Base-by-base conservation (phyloP, 202 grass and related monocot genomes). In the Alloteropsis angusta region DNA sequence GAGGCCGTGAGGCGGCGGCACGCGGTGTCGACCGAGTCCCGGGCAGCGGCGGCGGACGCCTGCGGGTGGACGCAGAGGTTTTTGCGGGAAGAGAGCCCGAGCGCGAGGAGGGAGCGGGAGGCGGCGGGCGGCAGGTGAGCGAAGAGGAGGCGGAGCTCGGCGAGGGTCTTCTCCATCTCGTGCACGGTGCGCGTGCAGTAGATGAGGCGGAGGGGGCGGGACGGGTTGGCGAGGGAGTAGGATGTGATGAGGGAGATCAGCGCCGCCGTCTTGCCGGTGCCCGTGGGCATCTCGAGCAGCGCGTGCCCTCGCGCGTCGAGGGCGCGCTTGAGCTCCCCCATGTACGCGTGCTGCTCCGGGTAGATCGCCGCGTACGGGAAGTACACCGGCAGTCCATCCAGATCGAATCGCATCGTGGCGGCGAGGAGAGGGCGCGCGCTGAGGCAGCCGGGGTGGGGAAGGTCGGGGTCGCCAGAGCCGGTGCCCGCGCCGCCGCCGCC, bases 131-230 rank as follows among this genome's bases (percentile, higher is more conserved):
- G 94, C 52, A 97, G 85, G 82, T 93, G 84, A 14, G 80, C 65
- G 71, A 83, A 80, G 66, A 97, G 87, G 73, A 97, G 89, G 47
- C 91, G 89, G 74, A 97, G 91, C 83, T 97, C 91, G 65, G 91
- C 82, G 16, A 97, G 89, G 63, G 89, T 97, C 63, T 94, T 97
- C 85, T 97, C 94, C 91, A 97, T 97, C 91, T 97, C 91, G 78
- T 97, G 94, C 36, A 97, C 94, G 68, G 94, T 97, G 87, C 91
- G 91, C 60, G 94, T 97, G 81, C 94, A 97, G 91, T 97, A 97
- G 80, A 97, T 44, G 64, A 97, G 89, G 59, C 90, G 93, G 53
- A 97, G 83, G 14, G 82, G 85, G 55, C 75, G 70, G 48, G 71
- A n/a, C 5, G 88, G 85, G 53, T 82, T 84, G 57, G 91, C 75